Evolutionary conservation across 176 grass and related monocot species (phyloP).

Genomic region (Saccharum spontaneum): DNA sequence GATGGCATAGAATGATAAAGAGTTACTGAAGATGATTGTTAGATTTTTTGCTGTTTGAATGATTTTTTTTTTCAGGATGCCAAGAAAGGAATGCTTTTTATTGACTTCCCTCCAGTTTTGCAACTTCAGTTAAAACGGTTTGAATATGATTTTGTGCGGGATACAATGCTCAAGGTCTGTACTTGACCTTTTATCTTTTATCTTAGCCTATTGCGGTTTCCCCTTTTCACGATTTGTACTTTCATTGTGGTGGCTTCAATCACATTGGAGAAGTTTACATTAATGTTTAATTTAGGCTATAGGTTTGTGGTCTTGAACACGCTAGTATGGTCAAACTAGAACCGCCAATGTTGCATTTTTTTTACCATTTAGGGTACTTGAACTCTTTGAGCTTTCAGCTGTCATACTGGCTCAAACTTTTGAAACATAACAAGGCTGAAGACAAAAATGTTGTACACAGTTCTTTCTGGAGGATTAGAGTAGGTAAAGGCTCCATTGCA

Average conservation of each 20-base stretch:
- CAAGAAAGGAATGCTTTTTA: constrained; percentile 76
- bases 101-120: constrained; percentile 78
- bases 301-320: background rate
- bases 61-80: constrained; percentile 62
- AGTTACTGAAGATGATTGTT: background rate
- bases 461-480: background rate
- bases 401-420: constrained; percentile 6
- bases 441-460: background rate
- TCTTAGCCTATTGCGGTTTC: background rate
- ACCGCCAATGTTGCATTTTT: background rate
- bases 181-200: constrained; percentile 19
- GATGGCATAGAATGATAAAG: background rate
- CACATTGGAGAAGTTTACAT: background rate
- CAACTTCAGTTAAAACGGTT: constrained; percentile 80
- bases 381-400: background rate
- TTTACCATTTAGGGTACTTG: background rate
- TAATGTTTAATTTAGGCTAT: background rate
- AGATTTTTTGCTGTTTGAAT: background rate
- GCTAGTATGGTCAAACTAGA: background rate
- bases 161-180: constrained; percentile 78
- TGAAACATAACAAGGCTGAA: background rate
- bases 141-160: constrained; percentile 66
- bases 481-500: background rate
- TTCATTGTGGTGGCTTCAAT: constrained; percentile 11
- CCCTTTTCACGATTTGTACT: background rate